These are phyloP conservation scores for Exophiala sideris DNA, from an alignment of 2,329 filamentous ascomycete species.

Conservation along the genomic window DNA sequence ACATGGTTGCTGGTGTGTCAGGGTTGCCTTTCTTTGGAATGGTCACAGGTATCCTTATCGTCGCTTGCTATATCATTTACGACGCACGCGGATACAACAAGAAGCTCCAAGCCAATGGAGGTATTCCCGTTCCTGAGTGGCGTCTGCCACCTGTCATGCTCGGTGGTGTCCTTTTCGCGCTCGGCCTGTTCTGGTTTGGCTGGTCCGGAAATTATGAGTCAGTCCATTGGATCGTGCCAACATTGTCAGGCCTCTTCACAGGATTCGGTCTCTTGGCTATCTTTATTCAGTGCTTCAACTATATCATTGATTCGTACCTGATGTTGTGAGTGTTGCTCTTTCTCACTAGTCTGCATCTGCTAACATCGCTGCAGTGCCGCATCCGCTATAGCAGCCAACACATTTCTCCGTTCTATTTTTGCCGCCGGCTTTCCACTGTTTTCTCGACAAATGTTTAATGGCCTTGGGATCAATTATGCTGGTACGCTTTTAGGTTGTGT, in stretches of 20 bases:
- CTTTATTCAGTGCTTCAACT: conserved; percentile 58
- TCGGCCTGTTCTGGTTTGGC: conserved; percentile 73
- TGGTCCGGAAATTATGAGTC: conserved; percentile 59
- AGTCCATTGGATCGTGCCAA: conserved; percentile 42
- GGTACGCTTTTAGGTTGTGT: conserved; percentile 38
- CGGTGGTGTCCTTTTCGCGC: conserved; percentile 52
- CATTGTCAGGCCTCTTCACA: conserved; percentile 50
- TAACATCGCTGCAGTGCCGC: conserved; percentile 40
- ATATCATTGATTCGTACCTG: conserved; percentile 58
- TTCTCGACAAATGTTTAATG: conserved; percentile 54
- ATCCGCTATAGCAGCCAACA: conserved; percentile 50
- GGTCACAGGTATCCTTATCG: conserved; percentile 68
- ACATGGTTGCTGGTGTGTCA: conserved; percentile 64
- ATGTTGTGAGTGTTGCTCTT: conserved; percentile 42
- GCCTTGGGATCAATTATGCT: conserved; percentile 47
- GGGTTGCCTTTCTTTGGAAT: conserved; percentile 84
- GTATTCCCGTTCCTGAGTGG: conserved; percentile 57
- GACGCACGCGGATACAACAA: conserved; percentile 65
- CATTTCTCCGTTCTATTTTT: conserved; percentile 44
- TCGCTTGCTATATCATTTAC: conserved; percentile 61
- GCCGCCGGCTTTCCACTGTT: conserved; percentile 51
- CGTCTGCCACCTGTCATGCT: conserved; percentile 53
- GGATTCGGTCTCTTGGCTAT: conserved; percentile 58
- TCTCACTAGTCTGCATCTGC: neutral
- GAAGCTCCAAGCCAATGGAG: conserved; percentile 65